phyloP scores from a whole-genome alignment of 2,329 filamentous ascomycete species.

The Penicillium polonicum region DNA sequence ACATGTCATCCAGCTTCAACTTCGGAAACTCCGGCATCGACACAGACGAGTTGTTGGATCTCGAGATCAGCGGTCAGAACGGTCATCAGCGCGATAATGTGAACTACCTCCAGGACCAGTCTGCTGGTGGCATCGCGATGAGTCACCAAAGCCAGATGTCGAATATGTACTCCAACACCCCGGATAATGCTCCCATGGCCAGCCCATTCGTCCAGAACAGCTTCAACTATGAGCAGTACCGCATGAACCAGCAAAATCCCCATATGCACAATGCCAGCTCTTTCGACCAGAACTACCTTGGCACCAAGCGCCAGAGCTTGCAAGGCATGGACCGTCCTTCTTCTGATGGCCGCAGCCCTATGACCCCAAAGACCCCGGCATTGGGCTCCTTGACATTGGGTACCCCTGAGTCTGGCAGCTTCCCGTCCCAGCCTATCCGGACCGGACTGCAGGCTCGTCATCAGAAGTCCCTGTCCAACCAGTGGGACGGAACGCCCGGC shows the following conservation, averaged over 20 bases:
- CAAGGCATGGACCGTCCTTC: constrained; percentile 69
- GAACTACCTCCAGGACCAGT: constrained; percentile 53
- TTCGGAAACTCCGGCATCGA: constrained; percentile 75
- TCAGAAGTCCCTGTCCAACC: constrained; percentile 80
- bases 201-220: constrained; percentile 76
- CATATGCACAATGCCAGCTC: constrained; percentile 42
- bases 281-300: constrained; percentile 58
- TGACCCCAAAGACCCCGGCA: constrained; percentile 82
- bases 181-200: constrained; percentile 86
- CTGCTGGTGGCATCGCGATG: constrained; percentile 53
- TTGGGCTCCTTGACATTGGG: constrained; percentile 71
- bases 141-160: constrained; percentile 68
- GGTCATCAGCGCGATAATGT: constrained; percentile 36
- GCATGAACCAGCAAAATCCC: constrained; percentile 53
- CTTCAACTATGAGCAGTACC: constrained; percentile 76
- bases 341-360: constrained; percentile 72
- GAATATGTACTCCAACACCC: constrained; percentile 81
- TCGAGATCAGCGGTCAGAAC: constrained; percentile 46
- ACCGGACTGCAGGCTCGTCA: constrained; percentile 63
- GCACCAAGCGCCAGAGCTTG: constrained; percentile 59
- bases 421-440: constrained; percentile 75
- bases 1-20: constrained; percentile 69
- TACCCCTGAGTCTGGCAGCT: constrained; percentile 68
- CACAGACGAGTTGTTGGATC: constrained; percentile 83
- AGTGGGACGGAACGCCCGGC: constrained; percentile 85